phyloP scores from a whole-genome alignment of 192 early-diverging fungal species.

The Gaertneriomyces semiglobifer region DNA sequence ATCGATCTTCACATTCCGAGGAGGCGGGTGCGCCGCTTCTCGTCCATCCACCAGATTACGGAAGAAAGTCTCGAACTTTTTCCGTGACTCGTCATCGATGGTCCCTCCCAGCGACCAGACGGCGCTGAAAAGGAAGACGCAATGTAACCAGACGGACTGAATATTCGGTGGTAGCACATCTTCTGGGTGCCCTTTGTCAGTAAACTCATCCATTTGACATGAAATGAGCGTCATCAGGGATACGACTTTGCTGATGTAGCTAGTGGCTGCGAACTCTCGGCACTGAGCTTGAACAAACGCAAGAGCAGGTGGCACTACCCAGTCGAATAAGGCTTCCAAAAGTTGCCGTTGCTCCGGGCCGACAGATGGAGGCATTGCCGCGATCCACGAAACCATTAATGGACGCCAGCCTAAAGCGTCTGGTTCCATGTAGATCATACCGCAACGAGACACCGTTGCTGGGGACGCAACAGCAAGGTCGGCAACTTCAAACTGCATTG shows the following conservation, averaged over 20 bases:
- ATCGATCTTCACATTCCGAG: constrained; percentile 47
- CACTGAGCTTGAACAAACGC: constrained; percentile 47
- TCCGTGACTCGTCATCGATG: constrained; percentile 50
- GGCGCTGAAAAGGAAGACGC: constrained; percentile 49
- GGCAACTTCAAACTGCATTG: constrained; percentile 60
- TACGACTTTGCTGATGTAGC: constrained; percentile 50
- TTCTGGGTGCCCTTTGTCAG: constrained; percentile 24
- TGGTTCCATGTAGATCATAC: constrained; percentile 64
- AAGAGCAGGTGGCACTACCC: constrained; percentile 49
- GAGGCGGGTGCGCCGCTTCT: constrained; percentile 37
- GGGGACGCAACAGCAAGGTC: constrained; percentile 63
- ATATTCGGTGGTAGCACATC: constrained; percentile 44
- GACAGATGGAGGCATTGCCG: constrained; percentile 42
- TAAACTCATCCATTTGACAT: constrained; percentile 53
- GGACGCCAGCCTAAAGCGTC: constrained; percentile 58
- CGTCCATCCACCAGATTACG: constrained; percentile 45
- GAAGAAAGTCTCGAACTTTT: constrained; percentile 55
- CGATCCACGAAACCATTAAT: constrained; percentile 50
- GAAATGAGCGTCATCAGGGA: constrained; percentile 52
- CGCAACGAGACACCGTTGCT: constrained; percentile 59
- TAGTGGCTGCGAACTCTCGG: constrained; percentile 48
- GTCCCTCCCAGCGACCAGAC: constrained; percentile 60
- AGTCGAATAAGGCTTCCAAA: constrained; percentile 51
- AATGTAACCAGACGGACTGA: constrained; percentile 46
- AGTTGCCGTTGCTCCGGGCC: constrained; percentile 36